These are phyloP conservation scores for Fusarium sp. DNA, from an alignment of 2,329 filamentous ascomycete species.

Conservation along the genomic window DNA sequence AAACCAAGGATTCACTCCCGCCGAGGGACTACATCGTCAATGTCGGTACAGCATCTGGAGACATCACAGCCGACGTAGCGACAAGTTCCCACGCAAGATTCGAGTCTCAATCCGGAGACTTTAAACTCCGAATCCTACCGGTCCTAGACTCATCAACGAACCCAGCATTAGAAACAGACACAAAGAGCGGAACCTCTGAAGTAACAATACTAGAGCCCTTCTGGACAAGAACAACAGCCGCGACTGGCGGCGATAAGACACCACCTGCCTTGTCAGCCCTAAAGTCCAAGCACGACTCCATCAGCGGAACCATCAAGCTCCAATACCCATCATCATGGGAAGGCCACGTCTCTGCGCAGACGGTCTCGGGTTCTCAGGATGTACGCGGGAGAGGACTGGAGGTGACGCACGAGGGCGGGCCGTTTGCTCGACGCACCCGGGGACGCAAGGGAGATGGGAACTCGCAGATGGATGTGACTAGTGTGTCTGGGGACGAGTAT, in stretches of 20 bases:
- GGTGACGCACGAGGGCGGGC: constrained; percentile 50
- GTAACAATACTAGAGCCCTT: constrained; percentile 59
- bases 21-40: constrained; percentile 61
- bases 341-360: constrained; percentile 56
- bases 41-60: constrained; percentile 59
- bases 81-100: constrained; percentile 54
- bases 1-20: constrained; percentile 51
- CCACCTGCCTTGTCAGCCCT: constrained; percentile 51
- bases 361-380: constrained; percentile 55
- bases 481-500: constrained; percentile 48
- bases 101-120: constrained; percentile 55
- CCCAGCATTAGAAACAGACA: constrained; percentile 55
- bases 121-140: constrained; percentile 58
- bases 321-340: constrained; percentile 64
- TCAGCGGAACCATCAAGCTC: constrained; percentile 59
- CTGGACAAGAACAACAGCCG: constrained; percentile 47
- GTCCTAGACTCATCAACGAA: constrained; percentile 51
- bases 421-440: constrained; percentile 46
- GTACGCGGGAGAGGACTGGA: constrained; percentile 58
- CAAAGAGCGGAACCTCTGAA: constrained; percentile 57
- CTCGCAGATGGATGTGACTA: constrained; percentile 50
- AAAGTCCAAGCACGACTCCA: constrained; percentile 56
- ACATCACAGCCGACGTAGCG: constrained; percentile 55
- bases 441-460: constrained; percentile 57
- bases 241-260: constrained; percentile 5